phyloP scores from a whole-genome alignment of 2,329 filamentous ascomycete species.

The Fusarium stilboides region DNA sequence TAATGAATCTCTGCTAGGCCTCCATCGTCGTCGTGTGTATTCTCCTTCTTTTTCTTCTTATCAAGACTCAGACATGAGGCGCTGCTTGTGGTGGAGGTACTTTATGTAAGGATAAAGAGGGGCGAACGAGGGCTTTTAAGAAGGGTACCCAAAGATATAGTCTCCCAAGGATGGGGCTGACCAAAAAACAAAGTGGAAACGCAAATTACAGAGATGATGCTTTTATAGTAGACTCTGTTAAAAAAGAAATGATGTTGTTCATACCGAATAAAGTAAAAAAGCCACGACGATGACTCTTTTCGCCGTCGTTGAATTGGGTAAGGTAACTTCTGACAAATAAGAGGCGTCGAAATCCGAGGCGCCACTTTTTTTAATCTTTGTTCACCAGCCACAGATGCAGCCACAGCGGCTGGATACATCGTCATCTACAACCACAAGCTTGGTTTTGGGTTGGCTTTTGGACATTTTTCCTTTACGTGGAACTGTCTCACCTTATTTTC shows the following conservation, averaged over 20 bases:
- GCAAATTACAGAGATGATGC: not conserved
- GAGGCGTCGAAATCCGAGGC: conserved; percentile 17
- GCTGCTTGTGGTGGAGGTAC: conserved; percentile 28
- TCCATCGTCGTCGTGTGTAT: conserved; percentile 29
- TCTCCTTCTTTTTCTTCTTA: conserved; percentile 10
- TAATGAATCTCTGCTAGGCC: conserved; percentile 18
- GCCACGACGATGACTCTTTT: conserved; percentile 39
- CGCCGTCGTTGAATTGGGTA: conserved; percentile 36
- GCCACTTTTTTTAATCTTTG: conserved; percentile 11
- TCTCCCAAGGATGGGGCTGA: conserved; percentile 4
- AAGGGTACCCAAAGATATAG: conserved; percentile 11
- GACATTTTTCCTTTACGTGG: not conserved
- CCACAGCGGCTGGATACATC: conserved; percentile 27
- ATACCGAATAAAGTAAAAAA: conserved; percentile 13
- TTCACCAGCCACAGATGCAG: conserved; percentile 15
- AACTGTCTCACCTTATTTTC: not conserved
- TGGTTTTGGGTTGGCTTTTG: conserved; percentile 14
- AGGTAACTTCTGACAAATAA: conserved; percentile 27
- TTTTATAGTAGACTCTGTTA: not conserved
- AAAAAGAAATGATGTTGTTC: not conserved
- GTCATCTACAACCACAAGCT: conserved; percentile 25
- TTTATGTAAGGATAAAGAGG: conserved; percentile 38
- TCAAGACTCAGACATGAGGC: conserved; percentile 39
- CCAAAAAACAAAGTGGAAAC: not conserved
- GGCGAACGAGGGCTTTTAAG: conserved; percentile 34